These are phyloP conservation scores for Solanum pimpinellifolium DNA, from an alignment of 257 asterid species.

Conservation along the genomic window DNA sequence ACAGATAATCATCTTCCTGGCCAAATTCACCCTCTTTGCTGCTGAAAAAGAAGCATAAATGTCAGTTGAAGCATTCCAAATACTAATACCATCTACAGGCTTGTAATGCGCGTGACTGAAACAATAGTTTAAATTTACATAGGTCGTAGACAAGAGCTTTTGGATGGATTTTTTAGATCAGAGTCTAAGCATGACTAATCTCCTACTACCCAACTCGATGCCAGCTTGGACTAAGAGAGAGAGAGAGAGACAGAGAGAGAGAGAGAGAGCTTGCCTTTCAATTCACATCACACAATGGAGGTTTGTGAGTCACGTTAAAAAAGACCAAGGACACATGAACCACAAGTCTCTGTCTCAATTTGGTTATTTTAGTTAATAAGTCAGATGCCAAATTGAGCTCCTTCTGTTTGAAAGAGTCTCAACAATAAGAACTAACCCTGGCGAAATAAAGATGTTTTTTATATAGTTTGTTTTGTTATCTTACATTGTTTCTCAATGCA, in stretches of 20 bases:
- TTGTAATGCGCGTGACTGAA: neutral
- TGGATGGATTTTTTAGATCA: neutral
- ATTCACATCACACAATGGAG: neutral
- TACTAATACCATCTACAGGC: conserved; percentile 11
- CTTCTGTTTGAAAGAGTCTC: neutral
- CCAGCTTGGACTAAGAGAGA: neutral
- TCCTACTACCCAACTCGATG: neutral
- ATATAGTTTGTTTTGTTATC: neutral
- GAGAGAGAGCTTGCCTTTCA: neutral
- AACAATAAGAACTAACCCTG: neutral
- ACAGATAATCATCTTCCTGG: conserved; percentile 74
- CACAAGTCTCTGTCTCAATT: neutral
- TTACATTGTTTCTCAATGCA: neutral
- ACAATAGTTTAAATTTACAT: neutral
- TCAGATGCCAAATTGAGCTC: neutral
- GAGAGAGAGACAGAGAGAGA: neutral
- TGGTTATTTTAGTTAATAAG: neutral
- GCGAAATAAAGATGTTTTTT: neutral
- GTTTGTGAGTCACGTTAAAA: neutral
- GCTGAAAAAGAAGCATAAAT: conserved; percentile 32
- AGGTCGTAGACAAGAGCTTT: neutral
- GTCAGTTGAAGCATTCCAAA: conserved; percentile 8
- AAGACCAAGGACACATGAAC: neutral
- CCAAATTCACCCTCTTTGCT: conserved; percentile 81
- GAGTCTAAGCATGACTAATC: neutral